Base-by-base conservation (phyloP, 768 basidiomycete species). In the Auricularia cornea region DNA sequence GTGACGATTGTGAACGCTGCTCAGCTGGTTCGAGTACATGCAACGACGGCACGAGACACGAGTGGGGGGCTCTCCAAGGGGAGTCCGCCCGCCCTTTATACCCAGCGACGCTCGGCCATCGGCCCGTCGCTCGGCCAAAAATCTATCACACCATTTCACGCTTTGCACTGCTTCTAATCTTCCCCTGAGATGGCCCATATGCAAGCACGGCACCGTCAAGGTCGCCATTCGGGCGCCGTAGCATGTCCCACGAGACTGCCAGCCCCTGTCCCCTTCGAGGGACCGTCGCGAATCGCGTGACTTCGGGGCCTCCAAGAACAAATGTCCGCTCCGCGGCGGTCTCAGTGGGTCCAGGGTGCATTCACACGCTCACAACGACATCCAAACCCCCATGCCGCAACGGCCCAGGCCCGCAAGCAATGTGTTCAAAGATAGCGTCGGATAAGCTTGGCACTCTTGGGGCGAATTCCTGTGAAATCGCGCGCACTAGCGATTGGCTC, bases 1-100 rank as follows among this genome's bases (percentile, higher is more conserved):
- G 80, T 90, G 83, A 70, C 84, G 82, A 80, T 95, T 95, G 80
- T 95, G 93, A 69, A 85, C 80, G 77, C 88, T 90, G 77, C 88
- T 87, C 69, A 94, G 89, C 76, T 88, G 87, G 90, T 95, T 94
- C 68, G 90, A 92, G 90, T 57, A 57, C 54, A 57, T 57, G 16
- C 54, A 57, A 57, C 54, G 54, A 30, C 26, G 54, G 54, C 14
- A n/a, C 18, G 23, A 16, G 26, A 57, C 54, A 57, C 16, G 54
- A 52, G 51, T 28, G 54, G 20, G 54, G 26, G 28, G 26, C 4
- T 1, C 23, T 3, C 6, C 11, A 6, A 3, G 12, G 20, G 20
- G 20, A 23, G 20, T 12, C 44, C 20, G 6, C 11, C 44, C 20
- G 5, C 11, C 11, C 23, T 48, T 48, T 48, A 48, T 48, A 48